A percentile compares a stretch with the other conserved stretches of the same genome.
phyloP scores from a whole-genome alignment of 805 yeast genomes.

The Yarrowia sp. region DNA sequence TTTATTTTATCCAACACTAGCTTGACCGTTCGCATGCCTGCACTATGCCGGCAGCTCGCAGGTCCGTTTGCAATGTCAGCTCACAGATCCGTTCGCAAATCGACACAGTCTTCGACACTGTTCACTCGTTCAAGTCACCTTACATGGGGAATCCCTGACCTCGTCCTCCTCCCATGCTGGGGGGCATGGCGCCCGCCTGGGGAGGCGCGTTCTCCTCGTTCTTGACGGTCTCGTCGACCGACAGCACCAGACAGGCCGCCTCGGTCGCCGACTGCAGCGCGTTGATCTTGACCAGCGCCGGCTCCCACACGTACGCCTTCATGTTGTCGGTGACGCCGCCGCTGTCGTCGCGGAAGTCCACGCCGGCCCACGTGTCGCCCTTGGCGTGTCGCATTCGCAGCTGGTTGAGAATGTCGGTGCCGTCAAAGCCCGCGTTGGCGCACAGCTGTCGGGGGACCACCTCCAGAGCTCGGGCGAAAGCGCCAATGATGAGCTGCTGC shows the following conservation, averaged over 20 bases:
- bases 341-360: slow-evolving; percentile 62
- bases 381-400: slow-evolving; percentile 91
- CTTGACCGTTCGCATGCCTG: no score
- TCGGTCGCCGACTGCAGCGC: slow-evolving; percentile 96
- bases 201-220: slow-evolving; percentile 44
- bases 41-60: no score
- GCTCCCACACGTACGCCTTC: slow-evolving; percentile 94
- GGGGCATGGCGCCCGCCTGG: slow-evolving; percentile 37
- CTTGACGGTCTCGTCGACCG: slow-evolving; percentile 87
- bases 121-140: no score
- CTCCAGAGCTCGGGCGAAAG: slow-evolving; percentile 92
- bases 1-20: no score
- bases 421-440: slow-evolving; percentile 98
- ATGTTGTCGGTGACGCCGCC: slow-evolving; percentile 61
- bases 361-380: slow-evolving; percentile 89
- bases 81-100: no score
- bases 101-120: no score
- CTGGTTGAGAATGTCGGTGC: slow-evolving; percentile 87
- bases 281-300: slow-evolving; percentile 87
- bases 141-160: slow-evolving; percentile 29
- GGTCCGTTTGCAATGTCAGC: no score
- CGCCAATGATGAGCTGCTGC: slow-evolving; percentile 87
- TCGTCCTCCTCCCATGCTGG: slow-evolving; percentile 30
- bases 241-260: slow-evolving; percentile 86
- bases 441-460: slow-evolving; percentile 96